These are phyloP conservation scores for Lipomyces spencermartinsiae DNA, from an alignment of 805 yeast genomes.

Conservation along the genomic window DNA sequence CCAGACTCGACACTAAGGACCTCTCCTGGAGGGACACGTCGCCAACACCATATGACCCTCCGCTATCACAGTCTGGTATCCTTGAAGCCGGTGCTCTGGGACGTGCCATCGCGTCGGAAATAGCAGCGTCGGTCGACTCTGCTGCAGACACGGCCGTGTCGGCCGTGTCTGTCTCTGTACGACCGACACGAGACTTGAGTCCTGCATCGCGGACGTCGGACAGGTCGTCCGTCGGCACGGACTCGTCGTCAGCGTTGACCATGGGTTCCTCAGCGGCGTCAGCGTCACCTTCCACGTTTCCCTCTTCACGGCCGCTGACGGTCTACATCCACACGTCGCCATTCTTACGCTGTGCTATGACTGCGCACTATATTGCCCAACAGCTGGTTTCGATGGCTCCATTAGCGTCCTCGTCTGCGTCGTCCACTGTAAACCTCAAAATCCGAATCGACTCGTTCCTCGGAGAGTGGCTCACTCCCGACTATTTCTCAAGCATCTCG, in stretches of 20 bases:
- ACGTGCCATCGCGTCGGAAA: slow-evolving; percentile 27
- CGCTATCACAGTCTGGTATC: slow-evolving; percentile 45
- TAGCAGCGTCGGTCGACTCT: slow-evolving; percentile 28
- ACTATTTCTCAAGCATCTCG: slow-evolving; percentile 45
- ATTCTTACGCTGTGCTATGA: slow-evolving; percentile 49
- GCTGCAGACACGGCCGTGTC: slow-evolving; percentile 10
- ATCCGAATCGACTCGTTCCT: slow-evolving; percentile 45
- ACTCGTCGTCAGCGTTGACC: background rate
- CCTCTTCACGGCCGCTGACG: slow-evolving; percentile 14
- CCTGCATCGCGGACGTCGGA: slow-evolving; percentile 3
- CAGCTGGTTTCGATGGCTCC: slow-evolving; percentile 16
- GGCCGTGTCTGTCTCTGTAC: background rate
- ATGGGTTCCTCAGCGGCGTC: slow-evolving; percentile 4
- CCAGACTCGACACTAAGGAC: slow-evolving; percentile 46
- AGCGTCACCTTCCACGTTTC: background rate
- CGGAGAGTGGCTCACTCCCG: slow-evolving; percentile 51
- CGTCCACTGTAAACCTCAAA: slow-evolving; percentile 15
- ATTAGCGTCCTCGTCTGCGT: background rate
- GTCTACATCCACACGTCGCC: slow-evolving; percentile 46
- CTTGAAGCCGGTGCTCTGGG: slow-evolving; percentile 44
- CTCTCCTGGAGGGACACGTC: slow-evolving; percentile 44
- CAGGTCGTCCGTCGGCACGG: slow-evolving; percentile 4
- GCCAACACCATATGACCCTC: slow-evolving; percentile 50
- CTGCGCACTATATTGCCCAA: slow-evolving; percentile 44
- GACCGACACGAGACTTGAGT: background rate